Evolutionary conservation across 2,329 filamentous ascomycete genomes (phyloP).

Genomic region (Aspergillus thermomutatus): DNA sequence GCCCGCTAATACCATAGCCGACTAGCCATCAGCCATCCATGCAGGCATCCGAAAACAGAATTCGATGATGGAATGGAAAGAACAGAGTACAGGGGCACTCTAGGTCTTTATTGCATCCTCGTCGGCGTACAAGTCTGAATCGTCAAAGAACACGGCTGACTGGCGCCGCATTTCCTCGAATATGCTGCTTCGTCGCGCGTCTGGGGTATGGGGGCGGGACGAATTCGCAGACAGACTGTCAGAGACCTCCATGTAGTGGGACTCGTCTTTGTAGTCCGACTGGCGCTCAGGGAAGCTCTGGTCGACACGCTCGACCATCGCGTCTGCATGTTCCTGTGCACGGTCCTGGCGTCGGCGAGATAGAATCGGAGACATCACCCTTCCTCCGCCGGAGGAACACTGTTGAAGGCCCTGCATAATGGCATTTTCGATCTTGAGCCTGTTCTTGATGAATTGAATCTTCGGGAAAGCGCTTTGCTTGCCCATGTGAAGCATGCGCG

Average conservation of each 20-base stretch:
- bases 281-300: constrained; percentile 25
- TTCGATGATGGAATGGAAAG: neutral
- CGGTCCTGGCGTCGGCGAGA: constrained; percentile 23
- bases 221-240: constrained; percentile 19
- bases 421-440: constrained; percentile 75
- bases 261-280: constrained; percentile 19
- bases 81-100: neutral
- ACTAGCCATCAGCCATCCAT: neutral
- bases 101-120: constrained; percentile 14
- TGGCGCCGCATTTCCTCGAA: constrained; percentile 46
- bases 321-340: constrained; percentile 16
- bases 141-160: constrained; percentile 47
- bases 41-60: neutral
- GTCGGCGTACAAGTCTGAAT: constrained; percentile 33
- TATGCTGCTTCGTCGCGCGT: constrained; percentile 27
- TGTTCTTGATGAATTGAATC: constrained; percentile 83
- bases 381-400: constrained; percentile 24
- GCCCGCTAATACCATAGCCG: neutral
- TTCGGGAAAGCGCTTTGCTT: constrained; percentile 88
- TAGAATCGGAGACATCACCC: constrained; percentile 25
- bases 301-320: constrained; percentile 24
- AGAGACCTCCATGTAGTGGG: constrained; percentile 20
- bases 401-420: constrained; percentile 54
- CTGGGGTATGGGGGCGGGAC: constrained; percentile 21
- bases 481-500: constrained; percentile 85